These are phyloP conservation scores for Colletotrichum nymphaeae DNA, from an alignment of 2,329 filamentous ascomycete species.

Conservation along the genomic window DNA sequence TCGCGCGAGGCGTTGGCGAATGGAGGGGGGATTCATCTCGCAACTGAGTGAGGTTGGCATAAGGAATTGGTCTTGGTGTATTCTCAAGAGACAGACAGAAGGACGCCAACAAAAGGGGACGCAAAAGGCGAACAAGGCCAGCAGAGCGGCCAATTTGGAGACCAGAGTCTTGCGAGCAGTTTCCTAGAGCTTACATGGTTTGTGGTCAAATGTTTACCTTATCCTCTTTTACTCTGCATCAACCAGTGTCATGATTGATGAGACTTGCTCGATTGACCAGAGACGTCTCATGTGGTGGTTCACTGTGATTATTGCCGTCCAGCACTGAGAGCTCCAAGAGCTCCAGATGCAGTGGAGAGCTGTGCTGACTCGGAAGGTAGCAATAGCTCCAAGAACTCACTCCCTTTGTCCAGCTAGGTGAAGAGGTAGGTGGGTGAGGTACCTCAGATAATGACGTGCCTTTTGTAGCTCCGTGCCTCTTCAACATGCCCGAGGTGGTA, in stretches of 20 bases:
- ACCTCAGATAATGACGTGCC: slow-evolving; percentile 2
- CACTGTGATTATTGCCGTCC: neutral
- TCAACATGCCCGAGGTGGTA: slow-evolving; percentile 1
- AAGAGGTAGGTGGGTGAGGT: neutral
- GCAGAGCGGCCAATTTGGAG: slow-evolving; percentile 24
- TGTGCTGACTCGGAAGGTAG: neutral
- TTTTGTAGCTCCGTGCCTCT: slow-evolving; percentile 3
- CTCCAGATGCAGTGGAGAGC: neutral
- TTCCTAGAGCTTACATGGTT: slow-evolving; percentile 36
- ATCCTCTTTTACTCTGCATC: slow-evolving; percentile 11
- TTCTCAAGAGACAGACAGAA: neutral
- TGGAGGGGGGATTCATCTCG: slow-evolving; percentile 17
- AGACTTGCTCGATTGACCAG: neutral
- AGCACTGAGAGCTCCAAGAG: neutral
- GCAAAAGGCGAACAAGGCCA: slow-evolving; percentile 26
- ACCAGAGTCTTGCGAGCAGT: slow-evolving; percentile 31
- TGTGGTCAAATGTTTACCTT: slow-evolving; percentile 26
- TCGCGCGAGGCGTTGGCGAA: slow-evolving; percentile 36
- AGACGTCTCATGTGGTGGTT: neutral
- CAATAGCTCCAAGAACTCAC: neutral
- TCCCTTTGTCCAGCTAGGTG: neutral
- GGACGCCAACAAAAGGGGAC: slow-evolving; percentile 20
- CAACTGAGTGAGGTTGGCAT: slow-evolving; percentile 12
- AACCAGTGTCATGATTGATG: neutral
- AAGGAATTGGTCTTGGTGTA: slow-evolving; percentile 14